These are phyloP conservation scores for Rachicladosporium sp. DNA, from an alignment of 2,329 filamentous ascomycete genomes.

Conservation along the genomic window DNA sequence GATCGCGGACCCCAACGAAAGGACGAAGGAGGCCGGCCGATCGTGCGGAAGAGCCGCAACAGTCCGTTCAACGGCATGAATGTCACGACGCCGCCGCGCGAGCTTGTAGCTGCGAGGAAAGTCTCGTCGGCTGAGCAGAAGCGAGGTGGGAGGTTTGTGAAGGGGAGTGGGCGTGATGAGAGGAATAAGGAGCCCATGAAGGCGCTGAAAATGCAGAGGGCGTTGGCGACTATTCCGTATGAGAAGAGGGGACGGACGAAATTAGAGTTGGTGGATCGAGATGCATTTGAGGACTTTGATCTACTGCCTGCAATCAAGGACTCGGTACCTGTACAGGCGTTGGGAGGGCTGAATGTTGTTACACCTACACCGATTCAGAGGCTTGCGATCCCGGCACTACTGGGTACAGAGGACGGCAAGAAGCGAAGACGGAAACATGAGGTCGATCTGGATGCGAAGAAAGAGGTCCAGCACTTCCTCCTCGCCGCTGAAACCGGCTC, in stretches of 20 bases:
- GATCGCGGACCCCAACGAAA: constrained; percentile 18
- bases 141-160: constrained; percentile 44
- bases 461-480: constrained; percentile 52
- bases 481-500: constrained; percentile 94
- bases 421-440: constrained; percentile 21
- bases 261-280: constrained; percentile 50
- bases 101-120: constrained; percentile 15
- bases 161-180: constrained; percentile 27
- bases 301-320: constrained; percentile 60
- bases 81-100: constrained; percentile 27
- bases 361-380: constrained; percentile 81
- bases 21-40: constrained; percentile 24
- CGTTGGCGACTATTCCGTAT: constrained; percentile 66
- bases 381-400: constrained; percentile 71
- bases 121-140: constrained; percentile 31
- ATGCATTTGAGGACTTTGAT: constrained; percentile 70
- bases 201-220: constrained; percentile 86
- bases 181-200: constrained; percentile 50
- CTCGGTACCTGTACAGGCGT: constrained; percentile 58
- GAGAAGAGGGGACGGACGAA: constrained; percentile 50
- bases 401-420: constrained; percentile 43
- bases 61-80: constrained; percentile 52
- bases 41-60: constrained; percentile 27
- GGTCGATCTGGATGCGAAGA: constrained; percentile 13
- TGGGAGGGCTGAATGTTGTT: constrained; percentile 62